phyloP scores from a whole-genome alignment of 768 basidiomycete genomes.

The Termitomyces sp. region DNA sequence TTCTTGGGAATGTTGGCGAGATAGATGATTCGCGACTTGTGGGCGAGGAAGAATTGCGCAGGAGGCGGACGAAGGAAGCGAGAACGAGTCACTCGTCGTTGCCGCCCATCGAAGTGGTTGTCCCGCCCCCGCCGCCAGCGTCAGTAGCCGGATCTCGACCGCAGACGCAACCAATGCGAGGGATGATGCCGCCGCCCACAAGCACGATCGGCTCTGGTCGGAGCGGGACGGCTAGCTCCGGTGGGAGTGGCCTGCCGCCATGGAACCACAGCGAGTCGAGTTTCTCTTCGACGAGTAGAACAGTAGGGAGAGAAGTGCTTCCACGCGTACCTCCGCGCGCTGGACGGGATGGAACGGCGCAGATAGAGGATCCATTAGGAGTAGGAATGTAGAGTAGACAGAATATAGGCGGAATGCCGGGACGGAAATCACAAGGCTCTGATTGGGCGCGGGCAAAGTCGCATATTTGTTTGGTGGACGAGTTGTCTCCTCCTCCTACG shows the following conservation, averaged over 20 bases:
- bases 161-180: slow-evolving; percentile 23
- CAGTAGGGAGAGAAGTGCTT: slow-evolving; percentile 40
- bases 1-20: slow-evolving; percentile 50
- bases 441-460: slow-evolving; percentile 31
- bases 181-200: slow-evolving; percentile 13
- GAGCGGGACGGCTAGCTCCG: slow-evolving; percentile 13
- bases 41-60: slow-evolving; percentile 44
- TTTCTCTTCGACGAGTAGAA: slow-evolving; percentile 34
- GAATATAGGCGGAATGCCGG: slow-evolving; percentile 15
- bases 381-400: slow-evolving; percentile 19
- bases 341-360: slow-evolving; percentile 25
- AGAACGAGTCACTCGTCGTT: slow-evolving; percentile 4
- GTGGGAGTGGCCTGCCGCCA: slow-evolving; percentile 33
- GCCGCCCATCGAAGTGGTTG: slow-evolving; percentile 6
- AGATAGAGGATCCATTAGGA: slow-evolving; percentile 42
- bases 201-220: slow-evolving; percentile 13
- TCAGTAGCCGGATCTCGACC: slow-evolving; percentile 38
- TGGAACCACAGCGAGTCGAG: slow-evolving; percentile 59
- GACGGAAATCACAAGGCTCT: slow-evolving; percentile 37
- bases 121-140: slow-evolving; percentile 38
- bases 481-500: slow-evolving; percentile 20
- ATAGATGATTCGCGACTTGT: slow-evolving; percentile 70
- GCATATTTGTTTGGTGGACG: slow-evolving; percentile 17
- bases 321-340: slow-evolving; percentile 48
- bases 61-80: slow-evolving; percentile 7